A percentile compares a stretch with the other conserved stretches of the same genome.
These are phyloP conservation scores for Apiotrichum siamense DNA, from an alignment of 1,284 basidiomycete genomes.

Conservation along the genomic window DNA sequence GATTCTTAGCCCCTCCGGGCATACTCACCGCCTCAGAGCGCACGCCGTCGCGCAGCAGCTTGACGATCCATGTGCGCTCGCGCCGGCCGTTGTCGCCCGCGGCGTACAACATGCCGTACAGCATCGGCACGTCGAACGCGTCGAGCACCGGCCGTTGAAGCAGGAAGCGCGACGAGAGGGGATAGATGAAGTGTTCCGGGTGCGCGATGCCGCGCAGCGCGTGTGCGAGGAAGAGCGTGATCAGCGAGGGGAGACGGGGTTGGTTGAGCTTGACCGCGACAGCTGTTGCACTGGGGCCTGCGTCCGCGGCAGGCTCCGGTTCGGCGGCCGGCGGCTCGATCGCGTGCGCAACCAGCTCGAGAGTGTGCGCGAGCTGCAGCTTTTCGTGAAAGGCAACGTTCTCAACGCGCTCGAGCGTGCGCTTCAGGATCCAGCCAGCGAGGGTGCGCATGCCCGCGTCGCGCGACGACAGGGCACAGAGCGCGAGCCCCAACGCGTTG, in stretches of 20 bases:
- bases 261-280: constrained; percentile 31
- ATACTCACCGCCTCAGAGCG: constrained; percentile 47
- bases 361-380: constrained; percentile 66
- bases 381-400: constrained; percentile 65
- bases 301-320: not conserved
- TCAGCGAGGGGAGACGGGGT: constrained; percentile 57
- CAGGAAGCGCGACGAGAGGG: constrained; percentile 70
- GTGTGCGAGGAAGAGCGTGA: constrained; percentile 72
- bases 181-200: constrained; percentile 74
- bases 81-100: constrained; percentile 69
- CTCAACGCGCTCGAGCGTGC: not conserved
- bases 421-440: constrained; percentile 36
- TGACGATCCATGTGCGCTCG: constrained; percentile 80
- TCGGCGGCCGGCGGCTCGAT: constrained; percentile 42
- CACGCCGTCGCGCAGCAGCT: constrained; percentile 75
- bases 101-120: constrained; percentile 74
- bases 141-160: constrained; percentile 75
- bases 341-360: constrained; percentile 64
- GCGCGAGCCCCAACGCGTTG: constrained; percentile 67
- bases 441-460: constrained; percentile 58
- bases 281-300: not conserved
- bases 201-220: constrained; percentile 70
- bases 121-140: constrained; percentile 68
- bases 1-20: not conserved
- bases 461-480: constrained; percentile 67